Evolutionary conservation across 352 stramenopile species (phyloP), one percentile per base, ranked within the genome.

Genomic region (Globisporangium nagaii): DNA sequence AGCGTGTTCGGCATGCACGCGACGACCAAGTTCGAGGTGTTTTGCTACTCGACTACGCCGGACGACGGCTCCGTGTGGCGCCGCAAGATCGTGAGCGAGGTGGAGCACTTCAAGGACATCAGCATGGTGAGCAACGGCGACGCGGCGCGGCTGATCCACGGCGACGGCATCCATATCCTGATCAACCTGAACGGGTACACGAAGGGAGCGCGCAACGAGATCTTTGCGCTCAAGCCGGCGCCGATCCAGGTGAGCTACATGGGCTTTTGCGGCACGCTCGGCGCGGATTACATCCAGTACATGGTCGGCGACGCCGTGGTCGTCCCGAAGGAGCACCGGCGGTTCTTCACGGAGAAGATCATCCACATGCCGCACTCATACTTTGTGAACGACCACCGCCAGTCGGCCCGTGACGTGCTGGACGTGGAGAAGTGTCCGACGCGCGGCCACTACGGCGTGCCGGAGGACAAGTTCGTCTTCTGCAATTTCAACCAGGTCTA

Each of bases 401-500:
- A 97, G 64, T 93, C 77, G 41, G 81, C 83, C 1, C 70, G 51
- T 0, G 83, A 95, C 32, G 84, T 96, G 2, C 60, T 97, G 32
- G 84, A 97, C 48, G 65, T 72, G 19, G 63, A 75, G 9, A 88
- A 80, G 45, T 90, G 82, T 19, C 85, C 84, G 2, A 90, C 79
- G 34, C 83, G 92, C 49, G 62, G 66, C 6, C 70, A 92, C 51
- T 97, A 98, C 46, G 92, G 89, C 31, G 76, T 98, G 1, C 81
- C 88, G 0, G 90, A 98, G 28, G 88, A 97, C 68, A 77, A 74
- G 50, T 97, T 98, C 65, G 92, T 98, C 27, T 98, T 97, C 61
- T 96, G 88, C 60, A 97, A 96, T 60, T 98, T 98, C 56, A 97
- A 97, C 48, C 85, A 97, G 58, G 66, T 97, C 12, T 96, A 97